A percentile compares a stretch with the other conserved stretches of the same genome.
Conservation (phyloP, 352 stramenopile genomes). For the Stramenopiles sp. region DNA sequence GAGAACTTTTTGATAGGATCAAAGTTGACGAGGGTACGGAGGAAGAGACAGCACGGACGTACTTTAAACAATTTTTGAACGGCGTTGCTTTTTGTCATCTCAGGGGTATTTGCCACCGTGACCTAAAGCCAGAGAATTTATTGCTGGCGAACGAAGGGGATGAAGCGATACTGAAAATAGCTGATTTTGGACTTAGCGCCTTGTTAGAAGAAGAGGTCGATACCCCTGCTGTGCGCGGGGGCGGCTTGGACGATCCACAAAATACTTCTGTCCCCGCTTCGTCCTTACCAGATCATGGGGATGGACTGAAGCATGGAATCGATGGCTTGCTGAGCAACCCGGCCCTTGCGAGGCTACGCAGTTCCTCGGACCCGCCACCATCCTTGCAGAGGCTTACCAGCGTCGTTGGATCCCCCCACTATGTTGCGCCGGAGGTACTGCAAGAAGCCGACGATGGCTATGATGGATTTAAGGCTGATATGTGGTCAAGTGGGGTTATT, state of each 20-base stretch:
- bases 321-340: too few species aligned
- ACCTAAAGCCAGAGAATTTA: constrained; percentile 88
- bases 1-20: constrained; percentile 76
- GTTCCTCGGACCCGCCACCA: too few species aligned
- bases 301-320: too few species aligned
- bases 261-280: too few species aligned
- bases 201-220: too few species aligned
- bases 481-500: neutral
- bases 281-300: too few species aligned
- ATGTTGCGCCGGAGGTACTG: neutral
- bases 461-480: neutral
- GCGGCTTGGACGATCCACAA: too few species aligned
- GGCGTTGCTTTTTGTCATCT: constrained; percentile 65
- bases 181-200: constrained; percentile 70
- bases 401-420: too few species aligned
- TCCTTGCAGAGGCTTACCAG: too few species aligned
- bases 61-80: constrained; percentile 62
- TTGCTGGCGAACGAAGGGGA: constrained; percentile 59
- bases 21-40: constrained; percentile 58
- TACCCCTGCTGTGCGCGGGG: too few species aligned
- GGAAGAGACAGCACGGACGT: constrained; percentile 52
- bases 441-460: neutral
- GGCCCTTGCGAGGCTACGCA: too few species aligned
- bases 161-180: constrained; percentile 64
- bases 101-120: constrained; percentile 68